Evolutionary conservation across 805 yeast species (phyloP), one percentile per base, ranked within the genome.

Genomic region (Metschnikowia lochheadii): DNA sequence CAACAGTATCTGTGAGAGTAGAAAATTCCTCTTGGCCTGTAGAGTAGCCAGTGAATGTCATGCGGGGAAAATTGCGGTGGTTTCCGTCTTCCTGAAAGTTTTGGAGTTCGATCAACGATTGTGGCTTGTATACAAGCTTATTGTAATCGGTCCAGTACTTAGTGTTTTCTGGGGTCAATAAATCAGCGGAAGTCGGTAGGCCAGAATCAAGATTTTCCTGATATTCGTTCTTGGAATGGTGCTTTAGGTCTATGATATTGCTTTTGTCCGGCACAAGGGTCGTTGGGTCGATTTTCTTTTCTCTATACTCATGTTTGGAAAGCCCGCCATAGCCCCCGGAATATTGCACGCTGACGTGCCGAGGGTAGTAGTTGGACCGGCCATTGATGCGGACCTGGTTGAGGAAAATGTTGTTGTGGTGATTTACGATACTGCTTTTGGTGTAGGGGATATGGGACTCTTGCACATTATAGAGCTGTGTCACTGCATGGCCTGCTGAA

Each of bases 381-480:
- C 69, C 70, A 41, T 55, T 56, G 13, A 51, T 46, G 35, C 47
- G 52, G 37, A 52, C 40, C 5, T 65, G 39, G 53, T 56, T 48
- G 55, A 64, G 57, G 45, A 70, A 72, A 33, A 79, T 77, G 0
- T 80, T 66, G 47, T 77, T 76, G 7, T 73, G 65, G 40, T 72
- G 83, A 72, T 15, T 68, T 2, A 85, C 78, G 52, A 77, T 79
- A 3, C 76, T 67, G 14, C 43, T 20, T 17, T 36, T 38, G n/a
- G 65, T 64, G 61, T 78, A 85, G 31, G 81, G 83, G 40, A 85
- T 75, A 60, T 81, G 83, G 8, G 80, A 66, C 50, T 89, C 96
- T 64, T 89, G 96, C 11, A 79, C 66, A 61, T 94, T 92, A 72
- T 83, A 88, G 62, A 88, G 84, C 59, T 89, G 96, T 0, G 96